phyloP scores from a whole-genome alignment of 228 moss, liverwort and hornwort genomes.

The Sphagnum fallax region DNA sequence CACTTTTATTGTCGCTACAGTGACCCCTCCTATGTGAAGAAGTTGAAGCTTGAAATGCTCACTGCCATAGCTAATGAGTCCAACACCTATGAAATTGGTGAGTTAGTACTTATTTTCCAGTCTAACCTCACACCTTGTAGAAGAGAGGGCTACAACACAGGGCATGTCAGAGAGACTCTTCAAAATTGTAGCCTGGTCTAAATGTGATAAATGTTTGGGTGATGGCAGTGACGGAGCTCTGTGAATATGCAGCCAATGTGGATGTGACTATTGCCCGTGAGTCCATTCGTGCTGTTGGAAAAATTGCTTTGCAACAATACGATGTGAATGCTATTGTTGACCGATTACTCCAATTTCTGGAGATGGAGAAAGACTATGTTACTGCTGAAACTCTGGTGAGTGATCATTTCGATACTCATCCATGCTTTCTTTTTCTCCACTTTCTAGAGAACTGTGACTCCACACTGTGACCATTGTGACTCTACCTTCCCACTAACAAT shows the following conservation, averaged over 20 bases:
- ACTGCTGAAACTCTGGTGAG: constrained; percentile 92
- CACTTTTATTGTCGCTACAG: constrained; percentile 98
- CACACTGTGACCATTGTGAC: too few relatives aligned
- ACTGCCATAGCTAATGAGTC: constrained; percentile 94
- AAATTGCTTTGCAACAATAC: constrained; percentile 97
- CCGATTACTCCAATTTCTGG: constrained; percentile 90
- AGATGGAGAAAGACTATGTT: constrained; percentile 99
- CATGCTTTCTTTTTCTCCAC: constrained; percentile 3
- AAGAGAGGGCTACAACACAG: too few relatives aligned
- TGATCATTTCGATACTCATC: too few relatives aligned
- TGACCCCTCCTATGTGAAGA: constrained; percentile 96
- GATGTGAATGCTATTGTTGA: constrained; percentile 98
- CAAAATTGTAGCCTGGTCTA: too few relatives aligned
- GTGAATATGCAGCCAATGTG: constrained; percentile 94
- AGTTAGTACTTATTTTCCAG: constrained; percentile 7
- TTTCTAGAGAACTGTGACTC: neutral
- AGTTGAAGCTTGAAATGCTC: constrained; percentile 98
- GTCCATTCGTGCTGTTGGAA: constrained; percentile 98
- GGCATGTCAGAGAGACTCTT: too few relatives aligned
- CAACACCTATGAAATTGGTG: constrained; percentile 95
- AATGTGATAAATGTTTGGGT: too few relatives aligned
- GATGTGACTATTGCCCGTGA: constrained; percentile 92
- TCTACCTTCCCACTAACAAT: too few relatives aligned
- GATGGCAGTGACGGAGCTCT: constrained; percentile 86
- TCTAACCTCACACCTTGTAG: too few relatives aligned